Evolutionary conservation across 83 land plant genomes (phyloP).

Genomic region (Picea abies): DNA sequence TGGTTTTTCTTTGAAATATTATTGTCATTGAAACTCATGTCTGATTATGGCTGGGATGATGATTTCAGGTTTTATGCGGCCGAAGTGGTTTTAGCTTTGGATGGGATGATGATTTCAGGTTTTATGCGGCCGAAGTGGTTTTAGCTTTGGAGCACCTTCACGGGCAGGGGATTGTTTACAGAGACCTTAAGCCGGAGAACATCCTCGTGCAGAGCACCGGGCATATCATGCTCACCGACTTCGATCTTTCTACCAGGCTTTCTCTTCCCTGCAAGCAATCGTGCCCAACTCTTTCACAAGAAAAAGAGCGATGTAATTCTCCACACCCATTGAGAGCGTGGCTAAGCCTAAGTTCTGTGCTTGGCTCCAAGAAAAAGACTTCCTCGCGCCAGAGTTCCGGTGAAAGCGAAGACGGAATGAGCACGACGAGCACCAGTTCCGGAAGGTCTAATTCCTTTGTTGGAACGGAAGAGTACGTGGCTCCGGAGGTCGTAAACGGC

Average conservation of each 20-base stretch:
- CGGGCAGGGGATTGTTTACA: slow-evolving; percentile 25
- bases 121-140: slow-evolving; percentile 28
- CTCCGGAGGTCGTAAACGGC: slow-evolving; percentile 32
- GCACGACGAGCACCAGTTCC: not conserved
- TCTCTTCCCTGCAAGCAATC: not conserved
- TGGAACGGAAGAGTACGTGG: slow-evolving; percentile 40
- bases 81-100: no score
- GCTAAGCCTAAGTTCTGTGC: not conserved
- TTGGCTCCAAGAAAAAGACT: slow-evolving; percentile 25
- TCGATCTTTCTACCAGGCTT: slow-evolving; percentile 28
- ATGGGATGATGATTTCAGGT: slow-evolving; percentile 16
- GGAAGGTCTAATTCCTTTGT: slow-evolving; percentile 21
- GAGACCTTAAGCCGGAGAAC: slow-evolving; percentile 40
- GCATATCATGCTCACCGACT: slow-evolving; percentile 31
- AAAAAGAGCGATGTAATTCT: not conserved
- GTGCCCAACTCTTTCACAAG: no score
- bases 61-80: no score
- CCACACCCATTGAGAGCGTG: not conserved
- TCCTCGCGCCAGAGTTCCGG: not conserved
- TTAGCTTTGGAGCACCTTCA: slow-evolving; percentile 24
- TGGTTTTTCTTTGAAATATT: not conserved
- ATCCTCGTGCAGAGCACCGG: slow-evolving; percentile 25
- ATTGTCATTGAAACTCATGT: not conserved
- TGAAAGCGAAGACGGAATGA: not conserved
- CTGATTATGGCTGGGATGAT: no score